Base-by-base conservation (phyloP, 2,329 filamentous ascomycete genomes). In the Diaporthe velutina region DNA sequence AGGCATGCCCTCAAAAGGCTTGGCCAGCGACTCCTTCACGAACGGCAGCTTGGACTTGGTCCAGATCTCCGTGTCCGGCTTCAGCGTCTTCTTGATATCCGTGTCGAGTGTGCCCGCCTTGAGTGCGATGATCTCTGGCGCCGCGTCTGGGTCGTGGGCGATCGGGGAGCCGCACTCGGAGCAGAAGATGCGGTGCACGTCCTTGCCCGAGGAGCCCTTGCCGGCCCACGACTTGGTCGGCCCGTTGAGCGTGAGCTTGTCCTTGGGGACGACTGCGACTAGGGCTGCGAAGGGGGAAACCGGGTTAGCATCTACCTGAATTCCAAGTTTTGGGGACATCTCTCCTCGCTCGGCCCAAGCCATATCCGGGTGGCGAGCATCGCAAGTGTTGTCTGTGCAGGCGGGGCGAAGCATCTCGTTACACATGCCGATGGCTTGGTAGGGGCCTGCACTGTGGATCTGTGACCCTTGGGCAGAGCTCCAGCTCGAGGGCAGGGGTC, bases 51-150 rank as follows among this genome's bases (percentile, higher is more conserved):
- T 93, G 85, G 89, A 83, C 77, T 86, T 88, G 67, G 91, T 92
- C 91, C 92, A 93, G 84, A 93, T 93, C 85, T 93, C 92, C 78
- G 90, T 92, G 79, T 91, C 88, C 73, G 92, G 92, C 88, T 93
- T 92, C 78, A 93, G 85, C 50, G 82, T 88, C 88, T 92, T 91
- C 90, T 93, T 93, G 79, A 92, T 88, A 81, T 92, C 90, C 1
- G 83, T 83, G 78, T 90, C 89, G 70, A 93, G 85, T 30, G 90
- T 91, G 74, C 92, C 92, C 45, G 87, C 92, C 89, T 93, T 93
- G 81, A 93, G 83, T 76, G 91, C 92, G 78, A 93, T 93, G 84
- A 93, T 93, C 77, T 89, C 87, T 48, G 91, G 91, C n/a, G 91
- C 91, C n/a, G 89, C 89, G 74, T 93, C 91, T 35, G 92, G 92